Percentiles rank a stretch among this genome's conserved stretches.
Evolutionary conservation across 2,329 filamentous ascomycete genomes (phyloP).

Genomic region (Tolypocladium endophyticum): DNA sequence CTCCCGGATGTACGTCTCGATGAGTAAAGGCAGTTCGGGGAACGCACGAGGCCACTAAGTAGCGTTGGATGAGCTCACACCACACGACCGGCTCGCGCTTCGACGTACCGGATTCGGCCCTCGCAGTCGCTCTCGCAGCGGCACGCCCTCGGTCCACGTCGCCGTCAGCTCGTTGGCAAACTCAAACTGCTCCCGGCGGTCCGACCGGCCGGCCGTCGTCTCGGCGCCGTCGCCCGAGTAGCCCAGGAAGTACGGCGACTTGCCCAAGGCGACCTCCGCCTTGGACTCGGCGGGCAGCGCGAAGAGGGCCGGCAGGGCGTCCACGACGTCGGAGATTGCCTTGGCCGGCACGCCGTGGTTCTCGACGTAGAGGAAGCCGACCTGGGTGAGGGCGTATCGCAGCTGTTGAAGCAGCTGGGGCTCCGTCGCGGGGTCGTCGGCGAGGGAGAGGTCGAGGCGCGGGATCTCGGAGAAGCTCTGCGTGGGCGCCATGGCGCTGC

Average conservation of each 20-base stretch:
- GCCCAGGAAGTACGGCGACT: constrained; percentile 51
- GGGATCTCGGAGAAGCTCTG: background rate
- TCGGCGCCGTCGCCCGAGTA: constrained; percentile 46
- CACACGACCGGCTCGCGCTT: too few species aligned
- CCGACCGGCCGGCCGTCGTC: constrained; percentile 39
- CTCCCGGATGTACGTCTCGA: constrained; percentile 37
- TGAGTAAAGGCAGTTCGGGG: background rate
- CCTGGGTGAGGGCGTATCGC: constrained; percentile 33
- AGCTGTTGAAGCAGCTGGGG: constrained; percentile 28
- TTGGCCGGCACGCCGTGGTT: constrained; percentile 33
- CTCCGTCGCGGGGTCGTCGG: background rate
- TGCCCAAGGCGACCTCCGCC: constrained; percentile 28
- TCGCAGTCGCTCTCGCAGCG: constrained; percentile 31
- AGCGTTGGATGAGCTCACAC: background rate
- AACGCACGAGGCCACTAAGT: background rate
- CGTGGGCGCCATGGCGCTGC: background rate
- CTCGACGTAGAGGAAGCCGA: constrained; percentile 43
- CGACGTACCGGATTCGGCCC: constrained; percentile 35
- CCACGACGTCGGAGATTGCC: constrained; percentile 25
- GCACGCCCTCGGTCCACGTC: constrained; percentile 18
- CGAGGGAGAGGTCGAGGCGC: background rate
- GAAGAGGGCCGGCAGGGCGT: constrained; percentile 14
- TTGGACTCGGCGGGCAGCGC: constrained; percentile 18
- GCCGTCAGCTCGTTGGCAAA: constrained; percentile 43
- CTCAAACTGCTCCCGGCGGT: constrained; percentile 49